Conservation (phyloP, 345 rosid genomes). For the Eucalyptus microcorys region DNA sequence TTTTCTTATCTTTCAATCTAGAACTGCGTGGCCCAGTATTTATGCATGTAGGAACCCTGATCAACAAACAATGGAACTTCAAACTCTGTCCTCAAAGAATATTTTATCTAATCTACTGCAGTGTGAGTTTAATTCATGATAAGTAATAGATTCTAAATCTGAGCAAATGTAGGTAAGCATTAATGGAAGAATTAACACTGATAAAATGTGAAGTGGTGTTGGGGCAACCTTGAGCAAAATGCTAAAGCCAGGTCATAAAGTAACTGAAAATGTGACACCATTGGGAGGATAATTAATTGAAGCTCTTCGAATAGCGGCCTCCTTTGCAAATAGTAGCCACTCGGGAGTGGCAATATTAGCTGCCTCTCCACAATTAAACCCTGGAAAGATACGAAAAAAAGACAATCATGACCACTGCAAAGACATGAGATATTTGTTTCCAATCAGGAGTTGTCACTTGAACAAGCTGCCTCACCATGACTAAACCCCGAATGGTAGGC, state of each 20-base stretch:
- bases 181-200: neutral
- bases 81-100: neutral
- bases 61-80: neutral
- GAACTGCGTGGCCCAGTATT: conserved; percentile 79
- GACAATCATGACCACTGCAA: neutral
- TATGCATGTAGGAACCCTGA: conserved; percentile 49
- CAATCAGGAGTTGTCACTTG: neutral
- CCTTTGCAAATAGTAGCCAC: conserved; percentile 81
- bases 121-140: neutral
- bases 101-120: neutral
- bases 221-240: conserved; percentile 62
- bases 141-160: neutral
- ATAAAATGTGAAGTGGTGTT: neutral
- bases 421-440: neutral
- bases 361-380: conserved; percentile 96
- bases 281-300: conserved; percentile 93
- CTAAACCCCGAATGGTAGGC: conserved; percentile 99
- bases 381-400: conserved; percentile 13
- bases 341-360: conserved; percentile 96
- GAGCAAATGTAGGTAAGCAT: neutral
- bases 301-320: conserved; percentile 96
- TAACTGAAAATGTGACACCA: conserved; percentile 98
- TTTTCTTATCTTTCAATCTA: conserved; percentile 78
- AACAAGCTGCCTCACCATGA: conserved; percentile 49
- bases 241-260: conserved; percentile 90